These are phyloP conservation scores for Zymoseptoria passerinii DNA, from an alignment of 2,329 filamentous ascomycete genomes.

Conservation along the genomic window DNA sequence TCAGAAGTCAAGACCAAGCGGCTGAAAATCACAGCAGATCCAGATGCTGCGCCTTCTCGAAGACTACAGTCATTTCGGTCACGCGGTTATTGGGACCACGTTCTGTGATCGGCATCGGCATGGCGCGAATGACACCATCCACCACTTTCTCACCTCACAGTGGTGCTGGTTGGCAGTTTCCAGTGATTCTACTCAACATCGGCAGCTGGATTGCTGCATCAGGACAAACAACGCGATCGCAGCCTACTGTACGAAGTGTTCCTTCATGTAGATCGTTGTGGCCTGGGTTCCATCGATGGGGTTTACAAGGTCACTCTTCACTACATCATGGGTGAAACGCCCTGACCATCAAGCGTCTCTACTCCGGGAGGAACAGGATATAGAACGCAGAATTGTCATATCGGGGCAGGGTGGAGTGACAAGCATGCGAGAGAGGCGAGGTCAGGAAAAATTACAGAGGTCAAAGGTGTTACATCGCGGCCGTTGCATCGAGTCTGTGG, in stretches of 20 bases:
- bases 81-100: conserved; percentile 7
- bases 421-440: too few relatives aligned
- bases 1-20: conserved; percentile 1
- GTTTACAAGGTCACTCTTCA: too few relatives aligned
- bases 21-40: not conserved
- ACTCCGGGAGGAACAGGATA: not conserved
- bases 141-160: not conserved
- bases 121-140: not conserved
- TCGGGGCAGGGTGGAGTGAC: too few relatives aligned
- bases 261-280: too few relatives aligned
- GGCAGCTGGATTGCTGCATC: not conserved
- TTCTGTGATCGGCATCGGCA: not conserved
- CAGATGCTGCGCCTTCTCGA: not conserved
- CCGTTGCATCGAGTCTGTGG: too few relatives aligned
- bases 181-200: not conserved
- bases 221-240: not conserved
- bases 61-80: not conserved
- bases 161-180: not conserved
- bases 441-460: not conserved
- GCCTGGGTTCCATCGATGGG: too few relatives aligned
- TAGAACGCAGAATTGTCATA: not conserved
- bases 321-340: not conserved
- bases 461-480: not conserved
- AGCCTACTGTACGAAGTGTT: too few relatives aligned
- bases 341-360: not conserved